Conservation (phyloP, 2,329 filamentous ascomycete species). For the Cladophialophora carrionii region DNA sequence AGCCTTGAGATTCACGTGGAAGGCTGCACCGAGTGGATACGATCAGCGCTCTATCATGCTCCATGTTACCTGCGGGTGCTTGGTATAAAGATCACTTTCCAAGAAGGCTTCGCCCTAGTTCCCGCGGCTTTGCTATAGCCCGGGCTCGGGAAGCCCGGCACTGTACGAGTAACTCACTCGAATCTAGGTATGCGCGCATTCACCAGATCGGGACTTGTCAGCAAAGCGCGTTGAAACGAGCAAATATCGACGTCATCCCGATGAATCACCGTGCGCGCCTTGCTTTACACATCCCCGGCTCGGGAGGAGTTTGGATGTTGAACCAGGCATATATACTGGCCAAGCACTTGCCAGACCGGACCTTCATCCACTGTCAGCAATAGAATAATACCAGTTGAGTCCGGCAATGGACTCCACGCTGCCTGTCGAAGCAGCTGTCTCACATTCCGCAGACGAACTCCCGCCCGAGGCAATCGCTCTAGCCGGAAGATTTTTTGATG, state of each 20-base stretch:
- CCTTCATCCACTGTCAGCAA: conserved; percentile 2
- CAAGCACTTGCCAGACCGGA: background rate
- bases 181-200: background rate
- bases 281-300: background rate
- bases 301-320: background rate
- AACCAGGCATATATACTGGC: conserved; percentile 10
- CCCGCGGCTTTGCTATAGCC: background rate
- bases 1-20: conserved; percentile 18
- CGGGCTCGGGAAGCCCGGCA: background rate
- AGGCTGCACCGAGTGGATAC: conserved; percentile 1
- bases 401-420: conserved; percentile 15
- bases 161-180: background rate
- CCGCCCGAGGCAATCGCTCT: conserved; percentile 69
- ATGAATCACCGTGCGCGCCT: conserved; percentile 2
- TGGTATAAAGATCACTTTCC: background rate
- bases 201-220: background rate
- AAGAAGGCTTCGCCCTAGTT: background rate
- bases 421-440: background rate
- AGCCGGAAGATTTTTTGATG: conserved; percentile 68
- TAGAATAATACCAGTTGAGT: background rate
- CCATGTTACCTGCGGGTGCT: background rate
- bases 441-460: conserved; percentile 43
- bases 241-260: conserved; percentile 11
- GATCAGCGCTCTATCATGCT: background rate
- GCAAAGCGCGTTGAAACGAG: background rate